Evolutionary conservation across 192 early-diverging fungal genomes (phyloP), one percentile per base, ranked within the genome.

Genomic region (Mortierella alpina): DNA sequence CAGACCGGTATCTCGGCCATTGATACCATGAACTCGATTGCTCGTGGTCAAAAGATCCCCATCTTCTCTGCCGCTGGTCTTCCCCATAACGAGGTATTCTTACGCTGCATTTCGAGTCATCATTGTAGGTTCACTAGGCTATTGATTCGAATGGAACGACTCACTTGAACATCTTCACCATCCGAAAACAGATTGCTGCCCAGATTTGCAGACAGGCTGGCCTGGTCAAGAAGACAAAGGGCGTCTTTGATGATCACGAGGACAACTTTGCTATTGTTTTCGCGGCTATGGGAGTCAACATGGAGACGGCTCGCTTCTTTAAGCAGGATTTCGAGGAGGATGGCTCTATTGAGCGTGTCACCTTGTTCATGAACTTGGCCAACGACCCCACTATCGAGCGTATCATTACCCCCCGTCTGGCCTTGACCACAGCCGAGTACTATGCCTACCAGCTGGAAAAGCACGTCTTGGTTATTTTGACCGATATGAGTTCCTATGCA

Each of bases 251-350:
- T 78, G 94, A 89, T 62, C 96, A 98, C 82, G 96, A 97, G 82
- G 97, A 99, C 81, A 99, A 99, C 86, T 99, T 99, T 87, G 95
- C 98, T 57, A 97, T 99, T 68, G 98, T 99, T 41, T 99, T 99
- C 82, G 98, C 94, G 31, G 98, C 98, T 60, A 99, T 99, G 98
- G 98, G 98, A 85, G 98, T 99, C 66, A 99, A 99, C 87, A 96
- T 99, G 96, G 98, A 99, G 84, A 98, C 98, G 11, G 98, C 97
- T 63, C 91, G 98, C 56, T 99, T 96, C 91, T 99, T 99, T 85
- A 99, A 98, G 85, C 98, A 99, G 88, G 98, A 99, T 86, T 99
- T 99, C 85, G 98, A 98, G 83, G 98, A 99, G 85, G 98, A 98
- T 87, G 98, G 98, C 62, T 98, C 98, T 13, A 95, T 98, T 59